These are phyloP conservation scores for Phaeophleospora eucalypticola DNA, from an alignment of 2,329 filamentous ascomycete genomes.

Conservation along the genomic window DNA sequence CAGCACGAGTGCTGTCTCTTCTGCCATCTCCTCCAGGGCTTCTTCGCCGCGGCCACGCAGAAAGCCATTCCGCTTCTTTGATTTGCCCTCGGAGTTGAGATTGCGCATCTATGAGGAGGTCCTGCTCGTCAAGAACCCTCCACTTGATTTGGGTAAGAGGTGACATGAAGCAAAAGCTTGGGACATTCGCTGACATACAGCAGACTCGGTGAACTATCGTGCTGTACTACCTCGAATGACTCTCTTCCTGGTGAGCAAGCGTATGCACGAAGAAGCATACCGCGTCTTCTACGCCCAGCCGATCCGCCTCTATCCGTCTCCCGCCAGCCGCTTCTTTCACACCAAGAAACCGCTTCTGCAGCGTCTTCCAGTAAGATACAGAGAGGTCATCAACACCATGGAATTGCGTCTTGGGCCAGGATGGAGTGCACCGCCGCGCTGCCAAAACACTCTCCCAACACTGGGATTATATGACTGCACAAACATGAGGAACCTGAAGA, in stretches of 20 bases:
- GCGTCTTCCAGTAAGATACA: slow-evolving; percentile 59
- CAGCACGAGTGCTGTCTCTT: slow-evolving; percentile 23
- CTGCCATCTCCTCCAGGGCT: slow-evolving; percentile 20
- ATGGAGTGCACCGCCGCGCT: slow-evolving; percentile 64
- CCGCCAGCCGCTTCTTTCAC: slow-evolving; percentile 65
- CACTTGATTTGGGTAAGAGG: slow-evolving; percentile 55
- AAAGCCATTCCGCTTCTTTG: slow-evolving; percentile 60
- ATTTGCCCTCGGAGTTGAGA: slow-evolving; percentile 65
- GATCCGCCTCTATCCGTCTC: slow-evolving; percentile 64
- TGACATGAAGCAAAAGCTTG: too few species aligned
- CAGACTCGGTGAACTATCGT: slow-evolving; percentile 61
- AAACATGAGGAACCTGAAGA: slow-evolving; percentile 56
- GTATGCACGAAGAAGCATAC: slow-evolving; percentile 60
- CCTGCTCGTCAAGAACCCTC: slow-evolving; percentile 50
- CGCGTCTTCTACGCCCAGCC: slow-evolving; percentile 63
- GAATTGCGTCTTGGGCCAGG: slow-evolving; percentile 70
- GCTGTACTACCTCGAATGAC: slow-evolving; percentile 55
- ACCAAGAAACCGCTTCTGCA: slow-evolving; percentile 68
- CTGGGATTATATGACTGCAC: slow-evolving; percentile 62
- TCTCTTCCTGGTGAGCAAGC: slow-evolving; percentile 58
- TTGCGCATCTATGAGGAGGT: slow-evolving; percentile 64
- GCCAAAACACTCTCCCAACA: slow-evolving; percentile 64
- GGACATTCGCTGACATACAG: background rate
- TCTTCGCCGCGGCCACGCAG: slow-evolving; percentile 20
- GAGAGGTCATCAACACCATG: slow-evolving; percentile 57